Base-by-base conservation (phyloP, 768 basidiomycete genomes). In the Mycena maculata region DNA sequence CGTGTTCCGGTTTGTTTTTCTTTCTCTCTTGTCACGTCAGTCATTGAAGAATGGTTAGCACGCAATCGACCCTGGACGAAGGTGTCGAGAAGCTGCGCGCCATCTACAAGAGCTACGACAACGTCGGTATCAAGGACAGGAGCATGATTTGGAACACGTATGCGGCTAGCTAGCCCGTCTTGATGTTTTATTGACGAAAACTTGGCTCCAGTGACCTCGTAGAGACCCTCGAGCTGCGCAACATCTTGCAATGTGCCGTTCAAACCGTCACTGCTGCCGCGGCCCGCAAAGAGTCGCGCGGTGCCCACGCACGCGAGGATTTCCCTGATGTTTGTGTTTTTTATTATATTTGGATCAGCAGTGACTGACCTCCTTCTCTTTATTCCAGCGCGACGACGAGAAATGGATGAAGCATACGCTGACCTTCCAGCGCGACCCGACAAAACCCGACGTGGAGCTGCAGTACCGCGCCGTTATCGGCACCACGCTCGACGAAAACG, bases 131-230 rank as follows among this genome's bases (percentile, higher is more conserved):
- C 85, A 96, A 98, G 84, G 98, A 99, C 80, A 87, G 98, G 76
- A 95, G 94, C 81, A 94, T 99, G 96, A 98, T 99, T 80, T 99
- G 97, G 98, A 98, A 99, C 84, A 94, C 95, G 96, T 97, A 75
- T 69, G 94, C 76, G 22, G 36, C 10, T 39, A 16, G 48, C n/a
- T 36, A 55, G 39, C 68, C 18, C 16, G 30, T 16, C 41, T 68
- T 30, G 27, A 48, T 65, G 30, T 47, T 56, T 38, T 30, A 4
- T 55, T 42, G 20, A 63, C 33, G 2, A 73, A 38, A 68, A 50
- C n/a, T n/a, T n/a, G n/a, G n/a, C 44, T 25, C 68, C 71, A 96
- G 95, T 72, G 98, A 99, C 78, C 90, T 99, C 64, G 87, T 99
- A 68, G 98, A 99, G 83, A 99, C 96, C 12, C 87, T 99, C 60